Evolutionary conservation across 306 rosid genomes (phyloP), one percentile per base, ranked within the genome.

Genomic region (Pterocarpus macrocarpus): DNA sequence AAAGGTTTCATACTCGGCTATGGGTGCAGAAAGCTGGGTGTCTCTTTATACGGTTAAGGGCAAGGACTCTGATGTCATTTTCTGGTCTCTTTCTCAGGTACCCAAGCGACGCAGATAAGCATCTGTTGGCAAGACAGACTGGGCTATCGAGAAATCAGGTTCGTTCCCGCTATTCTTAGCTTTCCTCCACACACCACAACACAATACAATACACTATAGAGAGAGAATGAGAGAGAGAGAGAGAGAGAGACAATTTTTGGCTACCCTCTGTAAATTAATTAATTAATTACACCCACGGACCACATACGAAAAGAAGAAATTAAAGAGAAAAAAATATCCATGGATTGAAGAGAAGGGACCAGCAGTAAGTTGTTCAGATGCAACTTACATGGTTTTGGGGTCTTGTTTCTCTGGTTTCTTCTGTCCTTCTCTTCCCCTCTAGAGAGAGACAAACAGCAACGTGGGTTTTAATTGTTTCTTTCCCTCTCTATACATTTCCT

Each of bases 21-120:
- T 78, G 86, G 87, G 85, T 76, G 80, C 82, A 83, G 82, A 92
- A 83, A 86, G 92, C 88, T 74, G 33, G 44, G 69, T 78, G 78
- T 76, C 56, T 78, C 84, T 86, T 86, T 89, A 80, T 82, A 84
- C 87, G 30, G 86, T 69, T 77, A 70, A 71, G 79, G 86, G 86
- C 28, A 55, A 88, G 85, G 82, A 84, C 88, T 78, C 76, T 87
- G 77, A 90, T 87, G 93, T 90, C 94, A 90, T 90, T 93, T 91
- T 88, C 77, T 91, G 87, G 92, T 91, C 92, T 88, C 82, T 91
- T 88, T 91, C 93, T 86, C 97, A 93, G 97, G 97, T 93, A 93
- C 44, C 97, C 97, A 83, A 93, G 97, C 88, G 97, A 93, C 78
- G 97, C 97, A 74, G 97, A 93, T 93, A 93, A 93, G 89, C 97